Evolutionary conservation across 2,329 filamentous ascomycete genomes (phyloP).

Genomic region (Podosphaera fusca): DNA sequence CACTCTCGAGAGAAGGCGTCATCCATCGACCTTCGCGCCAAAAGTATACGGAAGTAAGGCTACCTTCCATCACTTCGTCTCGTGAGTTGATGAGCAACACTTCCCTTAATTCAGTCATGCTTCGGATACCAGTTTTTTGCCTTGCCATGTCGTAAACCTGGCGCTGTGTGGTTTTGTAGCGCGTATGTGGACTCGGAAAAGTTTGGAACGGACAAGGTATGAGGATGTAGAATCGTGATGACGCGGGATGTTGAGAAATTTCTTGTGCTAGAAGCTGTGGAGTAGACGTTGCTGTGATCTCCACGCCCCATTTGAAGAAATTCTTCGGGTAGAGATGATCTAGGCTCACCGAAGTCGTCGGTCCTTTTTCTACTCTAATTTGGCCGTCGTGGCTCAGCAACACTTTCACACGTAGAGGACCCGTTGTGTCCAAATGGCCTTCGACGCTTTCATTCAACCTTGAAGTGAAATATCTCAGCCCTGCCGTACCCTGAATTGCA

Average conservation of each 20-base stretch:
- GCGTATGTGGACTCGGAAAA: slow-evolving; percentile 40
- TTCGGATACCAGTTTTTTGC: slow-evolving; percentile 30
- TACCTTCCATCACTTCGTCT: slow-evolving; percentile 62
- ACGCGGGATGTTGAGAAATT: too few relatives aligned
- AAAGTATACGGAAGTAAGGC: slow-evolving; percentile 63
- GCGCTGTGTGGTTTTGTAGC: slow-evolving; percentile 65
- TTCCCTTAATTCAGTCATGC: slow-evolving; percentile 31
- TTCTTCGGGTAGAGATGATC: slow-evolving; percentile 32
- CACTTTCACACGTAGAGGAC: slow-evolving; percentile 29
- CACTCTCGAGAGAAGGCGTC: slow-evolving; percentile 53
- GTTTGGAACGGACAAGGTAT: slow-evolving; percentile 15
- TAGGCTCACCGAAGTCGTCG: slow-evolving; percentile 20
- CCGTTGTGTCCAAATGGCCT: neutral
- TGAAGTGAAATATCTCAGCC: slow-evolving; percentile 21
- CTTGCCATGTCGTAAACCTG: slow-evolving; percentile 50
- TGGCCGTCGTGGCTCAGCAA: slow-evolving; percentile 27
- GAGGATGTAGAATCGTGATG: neutral
- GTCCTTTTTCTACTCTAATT: slow-evolving; percentile 21
- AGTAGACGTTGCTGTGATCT: neutral
- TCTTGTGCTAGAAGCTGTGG: too few relatives aligned
- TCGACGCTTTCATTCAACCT: slow-evolving; percentile 17
- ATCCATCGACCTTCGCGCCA: slow-evolving; percentile 52
- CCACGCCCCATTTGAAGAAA: slow-evolving; percentile 19
- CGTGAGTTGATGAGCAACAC: slow-evolving; percentile 47
- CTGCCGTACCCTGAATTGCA: slow-evolving; percentile 22